Percentiles rank a stretch among this genome's conserved stretches.
Evolutionary conservation across 2,329 filamentous ascomycete species (phyloP).

Genomic region (Furcasterigmium furcatum): DNA sequence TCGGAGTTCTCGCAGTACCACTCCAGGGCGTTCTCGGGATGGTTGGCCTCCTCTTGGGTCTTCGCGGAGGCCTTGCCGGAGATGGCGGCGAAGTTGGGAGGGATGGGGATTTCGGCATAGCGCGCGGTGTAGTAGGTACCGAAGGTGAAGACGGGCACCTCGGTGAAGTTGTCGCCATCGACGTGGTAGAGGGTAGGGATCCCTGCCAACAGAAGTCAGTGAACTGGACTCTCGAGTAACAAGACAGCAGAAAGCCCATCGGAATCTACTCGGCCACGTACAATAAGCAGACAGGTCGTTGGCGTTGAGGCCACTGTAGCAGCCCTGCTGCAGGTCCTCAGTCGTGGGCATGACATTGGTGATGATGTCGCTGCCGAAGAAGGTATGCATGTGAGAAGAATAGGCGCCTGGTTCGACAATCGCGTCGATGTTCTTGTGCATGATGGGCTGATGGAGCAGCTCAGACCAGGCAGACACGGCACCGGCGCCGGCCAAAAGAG

Average conservation of each 20-base stretch:
- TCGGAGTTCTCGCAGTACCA: slow-evolving; percentile 24
- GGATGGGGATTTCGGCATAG: slow-evolving; percentile 38
- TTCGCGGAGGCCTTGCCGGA: slow-evolving; percentile 34
- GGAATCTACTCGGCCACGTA: slow-evolving; percentile 11
- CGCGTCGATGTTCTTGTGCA: slow-evolving; percentile 28
- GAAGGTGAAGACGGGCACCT: slow-evolving; percentile 32
- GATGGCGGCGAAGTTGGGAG: slow-evolving; percentile 36
- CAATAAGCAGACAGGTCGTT: slow-evolving; percentile 45
- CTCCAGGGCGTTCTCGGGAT: too few species aligned
- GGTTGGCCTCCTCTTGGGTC: slow-evolving; percentile 11
- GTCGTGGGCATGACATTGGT: slow-evolving; percentile 21
- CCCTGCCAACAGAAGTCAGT: slow-evolving; percentile 18
- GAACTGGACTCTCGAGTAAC: too few species aligned
- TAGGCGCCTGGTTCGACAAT: slow-evolving; percentile 25
- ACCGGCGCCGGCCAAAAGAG: slow-evolving; percentile 10
- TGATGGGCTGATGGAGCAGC: slow-evolving; percentile 17
- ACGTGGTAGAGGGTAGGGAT: slow-evolving; percentile 36
- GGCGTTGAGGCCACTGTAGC: slow-evolving; percentile 39
- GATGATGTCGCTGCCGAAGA: slow-evolving; percentile 28
- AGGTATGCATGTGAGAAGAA: slow-evolving; percentile 26
- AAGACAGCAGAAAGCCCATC: too few species aligned
- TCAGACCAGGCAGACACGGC: slow-evolving; percentile 17
- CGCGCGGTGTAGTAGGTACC: slow-evolving; percentile 42
- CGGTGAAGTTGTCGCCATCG: slow-evolving; percentile 22
- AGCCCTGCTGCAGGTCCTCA: slow-evolving; percentile 33